Evolutionary conservation across 2,329 filamentous ascomycete species (phyloP), one percentile per base, ranked within the genome.

Genomic region (Botrytis porri): DNA sequence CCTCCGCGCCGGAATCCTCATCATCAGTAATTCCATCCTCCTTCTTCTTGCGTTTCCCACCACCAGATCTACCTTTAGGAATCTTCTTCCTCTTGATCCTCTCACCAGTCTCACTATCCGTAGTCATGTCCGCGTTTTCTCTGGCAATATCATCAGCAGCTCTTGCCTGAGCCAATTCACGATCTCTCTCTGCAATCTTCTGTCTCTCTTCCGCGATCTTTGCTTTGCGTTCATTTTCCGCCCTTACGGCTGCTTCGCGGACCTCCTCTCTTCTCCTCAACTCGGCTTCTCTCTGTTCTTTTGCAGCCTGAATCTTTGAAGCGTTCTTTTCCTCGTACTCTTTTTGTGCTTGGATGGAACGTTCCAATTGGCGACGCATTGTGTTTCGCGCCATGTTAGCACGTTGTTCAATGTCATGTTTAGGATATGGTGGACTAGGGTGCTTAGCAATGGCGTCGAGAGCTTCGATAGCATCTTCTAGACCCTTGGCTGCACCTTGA

Each of bases 351-450:
- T 93, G 90, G 65, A 95, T 89, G 7, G 93, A 92, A 78, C 94
- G 90, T 79, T 97, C 93, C 20, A 99, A 88, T 82, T 99, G 95
- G 79, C 93, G 94, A 76, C 93, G 92, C 84, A 97, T 93, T 1
- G 97, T 99, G 81, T 98, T 97, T 74, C 92, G 91, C 76, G 94
- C 95, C 96, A 99, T 99, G 85, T 93, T 97, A 61, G 96, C 95
- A 80, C 97, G 94, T 83, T 97, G 93, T 82, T 98, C 95, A 51
- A 99, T 89, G 77, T 98, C 94, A 74, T 92, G 88, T 78, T 93
- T 92, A 10, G 95, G 96, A 82, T 98, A 99, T 0, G 96, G 97
- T 6, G 96, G 88, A 73, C 89, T 85, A 1, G 88, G 88, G 74
- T 89, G 85, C 45, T 85, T 83, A 5, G 89, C 89, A 76, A 91